Evolutionary conservation across 2,329 filamentous ascomycete genomes (phyloP).

Genomic region (Coniochaeta sp.): DNA sequence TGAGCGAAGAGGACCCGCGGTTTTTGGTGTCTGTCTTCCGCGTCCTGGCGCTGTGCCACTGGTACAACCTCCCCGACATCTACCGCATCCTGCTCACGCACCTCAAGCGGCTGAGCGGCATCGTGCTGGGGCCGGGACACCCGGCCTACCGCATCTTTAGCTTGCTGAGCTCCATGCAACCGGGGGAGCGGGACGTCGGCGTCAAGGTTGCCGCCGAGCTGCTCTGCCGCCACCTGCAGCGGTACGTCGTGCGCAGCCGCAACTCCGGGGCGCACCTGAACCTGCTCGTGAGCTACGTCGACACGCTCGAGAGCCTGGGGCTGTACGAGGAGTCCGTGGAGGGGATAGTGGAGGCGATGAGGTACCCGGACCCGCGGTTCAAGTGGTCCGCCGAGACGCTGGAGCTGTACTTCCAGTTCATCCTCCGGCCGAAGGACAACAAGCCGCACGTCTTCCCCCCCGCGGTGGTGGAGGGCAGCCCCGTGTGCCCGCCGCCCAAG

Average conservation of each 20-base stretch:
- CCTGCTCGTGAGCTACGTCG: not conserved
- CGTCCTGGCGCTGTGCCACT: conserved; percentile 3
- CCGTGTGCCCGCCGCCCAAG: not conserved
- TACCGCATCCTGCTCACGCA: not conserved
- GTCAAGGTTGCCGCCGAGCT: not conserved
- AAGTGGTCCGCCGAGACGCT: not conserved
- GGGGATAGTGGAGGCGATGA: not conserved
- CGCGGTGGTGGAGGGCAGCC: not conserved
- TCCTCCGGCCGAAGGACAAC: not conserved
- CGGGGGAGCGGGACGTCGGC: not conserved
- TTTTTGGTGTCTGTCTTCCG: not conserved
- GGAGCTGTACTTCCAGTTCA: not conserved
- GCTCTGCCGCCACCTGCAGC: not conserved
- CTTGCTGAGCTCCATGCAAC: not conserved
- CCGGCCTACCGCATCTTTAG: not conserved
- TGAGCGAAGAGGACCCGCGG: not conserved
- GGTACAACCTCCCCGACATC: not conserved
- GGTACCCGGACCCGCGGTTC: not conserved
- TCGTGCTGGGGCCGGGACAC: not conserved
- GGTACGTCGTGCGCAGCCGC: not conserved
- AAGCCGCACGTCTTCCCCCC: not conserved
- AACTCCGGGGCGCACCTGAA: not conserved
- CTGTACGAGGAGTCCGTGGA: not conserved
- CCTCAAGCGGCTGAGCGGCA: not conserved
- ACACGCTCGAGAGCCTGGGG: not conserved